These are phyloP conservation scores for Thraustochytrium sp. DNA, from an alignment of 352 stramenopile species.

Conservation along the genomic window DNA sequence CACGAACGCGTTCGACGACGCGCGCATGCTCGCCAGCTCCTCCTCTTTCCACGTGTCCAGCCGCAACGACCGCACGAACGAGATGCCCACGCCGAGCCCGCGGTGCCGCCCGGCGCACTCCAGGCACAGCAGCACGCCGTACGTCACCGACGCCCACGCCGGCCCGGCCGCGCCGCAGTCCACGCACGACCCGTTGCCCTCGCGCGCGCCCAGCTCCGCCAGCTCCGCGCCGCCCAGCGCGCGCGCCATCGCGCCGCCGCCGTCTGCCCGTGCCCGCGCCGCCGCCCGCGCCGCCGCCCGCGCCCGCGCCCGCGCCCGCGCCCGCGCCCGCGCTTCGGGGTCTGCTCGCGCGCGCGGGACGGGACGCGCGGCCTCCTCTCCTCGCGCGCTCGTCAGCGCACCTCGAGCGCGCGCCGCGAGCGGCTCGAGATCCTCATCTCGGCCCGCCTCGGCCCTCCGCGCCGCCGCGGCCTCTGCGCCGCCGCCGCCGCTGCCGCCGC, in stretches of 20 bases:
- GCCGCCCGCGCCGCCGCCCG: too few species aligned
- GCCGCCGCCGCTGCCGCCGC: too few species aligned
- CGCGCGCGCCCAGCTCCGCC: neutral
- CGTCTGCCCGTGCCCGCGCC: too few species aligned
- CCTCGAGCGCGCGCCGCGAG: too few species aligned
- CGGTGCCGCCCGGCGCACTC: conserved; percentile 89
- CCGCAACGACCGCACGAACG: conserved; percentile 87
- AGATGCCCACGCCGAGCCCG: conserved; percentile 91
- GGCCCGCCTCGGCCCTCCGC: too few species aligned
- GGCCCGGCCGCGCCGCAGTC: conserved; percentile 52
- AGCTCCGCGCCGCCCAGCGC: neutral
- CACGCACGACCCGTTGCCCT: conserved; percentile 21
- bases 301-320: too few species aligned
- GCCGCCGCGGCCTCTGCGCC: too few species aligned
- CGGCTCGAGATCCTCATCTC: too few species aligned
- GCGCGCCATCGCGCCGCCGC: neutral
- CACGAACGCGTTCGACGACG: neutral
- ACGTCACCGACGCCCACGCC: conserved; percentile 84
- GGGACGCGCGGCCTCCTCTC: too few species aligned
- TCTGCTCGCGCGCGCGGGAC: too few species aligned
- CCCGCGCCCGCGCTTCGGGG: too few species aligned
- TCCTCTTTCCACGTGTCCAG: conserved; percentile 86
- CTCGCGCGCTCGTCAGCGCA: too few species aligned
- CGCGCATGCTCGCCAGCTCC: conserved; percentile 57
- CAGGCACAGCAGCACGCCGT: conserved; percentile 91